Percentiles rank a stretch among this genome's conserved stretches.
These are phyloP conservation scores for Basipetospora chlamydospora DNA, from an alignment of 2,329 filamentous ascomycete genomes.

Conservation along the genomic window DNA sequence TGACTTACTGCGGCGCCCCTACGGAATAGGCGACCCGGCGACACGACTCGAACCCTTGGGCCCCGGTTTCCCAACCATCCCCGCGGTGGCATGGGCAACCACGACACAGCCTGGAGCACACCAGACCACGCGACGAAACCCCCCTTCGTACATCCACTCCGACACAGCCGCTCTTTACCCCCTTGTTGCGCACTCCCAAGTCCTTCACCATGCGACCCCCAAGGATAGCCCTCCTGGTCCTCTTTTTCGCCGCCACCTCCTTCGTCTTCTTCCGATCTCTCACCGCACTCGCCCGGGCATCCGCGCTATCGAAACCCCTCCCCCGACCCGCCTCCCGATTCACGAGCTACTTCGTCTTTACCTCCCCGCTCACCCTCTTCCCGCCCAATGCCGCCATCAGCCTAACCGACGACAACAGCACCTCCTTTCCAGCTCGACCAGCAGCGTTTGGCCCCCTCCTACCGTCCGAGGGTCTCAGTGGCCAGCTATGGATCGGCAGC, in stretches of 20 bases:
- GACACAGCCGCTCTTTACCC: no score
- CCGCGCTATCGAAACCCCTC: conserved; percentile 11
- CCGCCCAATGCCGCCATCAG: conserved; percentile 92
- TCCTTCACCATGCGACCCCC: conserved; percentile 41
- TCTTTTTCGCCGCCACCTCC: conserved; percentile 37
- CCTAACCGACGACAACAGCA: conserved; percentile 94
- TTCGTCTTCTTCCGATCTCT: conserved; percentile 41
- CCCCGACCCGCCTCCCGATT: conserved; percentile 12
- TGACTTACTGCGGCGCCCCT: no score
- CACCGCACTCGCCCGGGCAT: conserved; percentile 19
- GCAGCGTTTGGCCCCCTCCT: conserved; percentile 82
- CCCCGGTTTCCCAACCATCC: no score
- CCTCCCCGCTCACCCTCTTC: conserved; percentile 72
- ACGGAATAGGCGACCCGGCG: no score
- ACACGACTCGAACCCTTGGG: no score
- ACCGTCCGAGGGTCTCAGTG: conserved; percentile 63
- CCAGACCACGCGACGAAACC: no score
- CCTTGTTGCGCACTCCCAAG: no score
- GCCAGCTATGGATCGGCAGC: conserved; percentile 84
- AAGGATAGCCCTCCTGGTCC: conserved; percentile 36
- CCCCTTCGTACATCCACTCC: no score
- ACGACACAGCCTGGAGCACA: no score
- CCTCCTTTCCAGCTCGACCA: conserved; percentile 84
- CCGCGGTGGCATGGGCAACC: no score
- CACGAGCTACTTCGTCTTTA: conserved; percentile 48